Conservation (phyloP, 2,329 filamentous ascomycete genomes). For the Fusarium buharicum region DNA sequence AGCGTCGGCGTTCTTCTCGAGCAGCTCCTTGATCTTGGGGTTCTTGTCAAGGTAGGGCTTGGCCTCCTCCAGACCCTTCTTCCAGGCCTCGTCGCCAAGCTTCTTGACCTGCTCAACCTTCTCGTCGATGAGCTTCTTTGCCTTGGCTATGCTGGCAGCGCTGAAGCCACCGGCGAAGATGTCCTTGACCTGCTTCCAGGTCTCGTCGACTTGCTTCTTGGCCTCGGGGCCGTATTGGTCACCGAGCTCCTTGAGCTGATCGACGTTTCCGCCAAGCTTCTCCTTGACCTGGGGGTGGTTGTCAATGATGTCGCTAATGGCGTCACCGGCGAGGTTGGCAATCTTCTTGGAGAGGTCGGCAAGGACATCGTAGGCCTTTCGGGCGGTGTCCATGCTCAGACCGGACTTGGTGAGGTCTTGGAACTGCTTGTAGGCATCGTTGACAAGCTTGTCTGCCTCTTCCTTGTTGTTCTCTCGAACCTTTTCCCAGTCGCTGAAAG, state of each 20-base stretch:
- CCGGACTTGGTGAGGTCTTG: conserved; percentile 69
- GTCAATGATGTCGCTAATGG: conserved; percentile 71
- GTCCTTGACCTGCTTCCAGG: conserved; percentile 73
- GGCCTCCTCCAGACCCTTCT: conserved; percentile 75
- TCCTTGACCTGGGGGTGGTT: conserved; percentile 80
- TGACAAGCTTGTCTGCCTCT: conserved; percentile 75
- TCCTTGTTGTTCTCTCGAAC: conserved; percentile 73
- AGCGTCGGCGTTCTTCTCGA: conserved; percentile 75
- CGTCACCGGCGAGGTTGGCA: conserved; percentile 70
- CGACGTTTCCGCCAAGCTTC: conserved; percentile 73
- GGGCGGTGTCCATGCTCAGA: conserved; percentile 70
- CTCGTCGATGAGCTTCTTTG: conserved; percentile 72
- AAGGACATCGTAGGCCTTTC: conserved; percentile 70
- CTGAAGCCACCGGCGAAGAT: conserved; percentile 71
- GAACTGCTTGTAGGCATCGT: conserved; percentile 74
- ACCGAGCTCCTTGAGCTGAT: conserved; percentile 75
- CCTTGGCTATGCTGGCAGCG: conserved; percentile 62
- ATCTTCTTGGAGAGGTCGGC: conserved; percentile 70
- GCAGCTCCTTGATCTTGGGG: conserved; percentile 76
- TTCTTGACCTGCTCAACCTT: conserved; percentile 74
- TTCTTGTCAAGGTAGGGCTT: conserved; percentile 80
- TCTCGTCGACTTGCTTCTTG: conserved; percentile 79
- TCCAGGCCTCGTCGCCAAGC: conserved; percentile 77
- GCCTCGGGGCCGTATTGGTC: conserved; percentile 78
- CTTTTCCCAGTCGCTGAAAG: conserved; percentile 76